Percentiles rank a stretch among this genome's conserved stretches.
Conservation (phyloP, 1,284 basidiomycete genomes). For the Malassezia caprae region DNA sequence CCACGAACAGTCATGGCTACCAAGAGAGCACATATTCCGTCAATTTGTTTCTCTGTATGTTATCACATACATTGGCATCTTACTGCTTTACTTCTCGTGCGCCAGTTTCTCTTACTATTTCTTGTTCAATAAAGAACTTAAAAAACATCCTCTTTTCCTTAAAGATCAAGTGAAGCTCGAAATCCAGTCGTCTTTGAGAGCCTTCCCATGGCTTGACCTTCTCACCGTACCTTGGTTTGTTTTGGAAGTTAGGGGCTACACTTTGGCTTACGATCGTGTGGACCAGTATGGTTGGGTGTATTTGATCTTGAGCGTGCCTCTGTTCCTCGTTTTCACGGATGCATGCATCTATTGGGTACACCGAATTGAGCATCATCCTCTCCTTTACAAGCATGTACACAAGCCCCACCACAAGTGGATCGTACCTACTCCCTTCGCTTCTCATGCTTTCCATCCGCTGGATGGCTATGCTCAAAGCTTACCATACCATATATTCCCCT, state of each 20-base stretch:
- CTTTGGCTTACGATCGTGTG: constrained; percentile 66
- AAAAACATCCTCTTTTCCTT: constrained; percentile 84
- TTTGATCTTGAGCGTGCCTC: constrained; percentile 37
- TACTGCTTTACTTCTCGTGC: constrained; percentile 63
- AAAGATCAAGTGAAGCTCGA: constrained; percentile 71
- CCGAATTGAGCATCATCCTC: constrained; percentile 75
- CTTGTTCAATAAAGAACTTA: constrained; percentile 93
- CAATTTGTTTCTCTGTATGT: constrained; percentile 66
- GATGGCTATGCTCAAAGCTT: constrained; percentile 89
- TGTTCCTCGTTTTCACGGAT: constrained; percentile 82
- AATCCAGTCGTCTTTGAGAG: constrained; percentile 64
- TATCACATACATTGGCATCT: constrained; percentile 66
- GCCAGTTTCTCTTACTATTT: constrained; percentile 65
- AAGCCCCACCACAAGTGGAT: constrained; percentile 99
- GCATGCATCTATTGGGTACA: constrained; percentile 89
- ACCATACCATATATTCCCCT: constrained; percentile 88
- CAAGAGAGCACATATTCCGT: constrained; percentile 49
- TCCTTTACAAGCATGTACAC: constrained; percentile 79
- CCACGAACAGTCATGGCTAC: constrained; percentile 22
- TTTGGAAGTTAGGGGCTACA: constrained; percentile 78
- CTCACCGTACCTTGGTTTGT: constrained; percentile 90
- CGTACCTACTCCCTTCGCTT: constrained; percentile 91
- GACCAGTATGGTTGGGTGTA: constrained; percentile 50
- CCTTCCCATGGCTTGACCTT: constrained; percentile 60
- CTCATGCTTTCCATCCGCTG: constrained; percentile 91